Evolutionary conservation across 352 stramenopile species (phyloP).

Genomic region (Phytophthora megakarya): DNA sequence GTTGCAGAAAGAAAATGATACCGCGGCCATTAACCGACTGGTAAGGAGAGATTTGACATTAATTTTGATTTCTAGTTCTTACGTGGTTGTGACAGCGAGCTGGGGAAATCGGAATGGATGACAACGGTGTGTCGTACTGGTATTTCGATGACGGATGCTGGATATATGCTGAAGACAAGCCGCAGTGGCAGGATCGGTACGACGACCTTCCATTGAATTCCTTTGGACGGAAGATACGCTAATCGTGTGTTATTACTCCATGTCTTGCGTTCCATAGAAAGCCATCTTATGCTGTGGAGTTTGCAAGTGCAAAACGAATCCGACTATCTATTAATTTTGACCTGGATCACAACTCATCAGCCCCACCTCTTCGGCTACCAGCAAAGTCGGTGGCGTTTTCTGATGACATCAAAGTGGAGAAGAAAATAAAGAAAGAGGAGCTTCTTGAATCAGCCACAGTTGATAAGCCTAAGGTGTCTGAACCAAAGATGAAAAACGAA

Average conservation of each 20-base stretch:
- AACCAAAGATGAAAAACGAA: constrained; percentile 16
- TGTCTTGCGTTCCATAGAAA: constrained; percentile 27
- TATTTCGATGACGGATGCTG: constrained; percentile 88
- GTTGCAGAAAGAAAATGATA: constrained; percentile 69
- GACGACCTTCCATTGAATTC: too few relatives aligned
- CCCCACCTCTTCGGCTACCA: constrained; percentile 22
- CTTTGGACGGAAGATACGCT: neutral
- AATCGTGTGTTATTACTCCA: neutral
- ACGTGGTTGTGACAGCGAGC: constrained; percentile 46
- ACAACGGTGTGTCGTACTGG: constrained; percentile 80
- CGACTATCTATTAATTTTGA: constrained; percentile 83
- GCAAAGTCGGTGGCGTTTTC: constrained; percentile 14
- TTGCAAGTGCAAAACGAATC: constrained; percentile 76
- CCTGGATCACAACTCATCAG: constrained; percentile 30
- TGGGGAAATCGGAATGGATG: constrained; percentile 74
- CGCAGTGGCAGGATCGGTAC: constrained; percentile 75
- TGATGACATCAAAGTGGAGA: constrained; percentile 17
- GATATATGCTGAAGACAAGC: constrained; percentile 83
- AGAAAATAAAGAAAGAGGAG: constrained; percentile 16
- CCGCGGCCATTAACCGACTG: constrained; percentile 61
- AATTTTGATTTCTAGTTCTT: constrained; percentile 5
- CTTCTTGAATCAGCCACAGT: neutral
- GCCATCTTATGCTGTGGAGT: constrained; percentile 66
- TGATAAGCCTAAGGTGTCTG: neutral
- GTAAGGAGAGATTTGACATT: constrained; percentile 34